Evolutionary conservation across 768 basidiomycete genomes (phyloP).

Genomic region (Leccinum barrowsii): DNA sequence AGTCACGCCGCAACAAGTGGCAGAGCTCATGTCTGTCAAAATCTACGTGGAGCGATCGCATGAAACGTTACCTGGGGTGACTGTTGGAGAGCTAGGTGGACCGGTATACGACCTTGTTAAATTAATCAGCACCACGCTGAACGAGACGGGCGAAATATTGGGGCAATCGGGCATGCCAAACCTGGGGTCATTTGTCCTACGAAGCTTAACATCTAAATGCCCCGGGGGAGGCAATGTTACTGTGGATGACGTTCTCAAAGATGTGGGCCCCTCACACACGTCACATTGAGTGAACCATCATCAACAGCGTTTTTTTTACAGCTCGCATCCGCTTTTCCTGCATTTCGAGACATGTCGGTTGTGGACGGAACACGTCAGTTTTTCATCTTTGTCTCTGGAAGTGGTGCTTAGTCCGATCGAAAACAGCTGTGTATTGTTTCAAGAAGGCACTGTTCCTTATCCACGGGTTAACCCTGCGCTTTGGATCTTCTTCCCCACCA

Average conservation of each 20-base stretch:
- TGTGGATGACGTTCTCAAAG: constrained; percentile 60
- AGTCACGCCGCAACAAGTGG: constrained; percentile 54
- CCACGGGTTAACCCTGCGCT: constrained; percentile 64
- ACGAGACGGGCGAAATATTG: constrained; percentile 70
- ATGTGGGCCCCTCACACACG: constrained; percentile 39
- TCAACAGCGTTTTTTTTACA: constrained; percentile 27
- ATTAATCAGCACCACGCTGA: constrained; percentile 58
- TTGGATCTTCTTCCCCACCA: constrained; percentile 49
- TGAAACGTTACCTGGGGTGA: constrained; percentile 62
- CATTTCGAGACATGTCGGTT: constrained; percentile 72
- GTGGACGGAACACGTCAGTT: constrained; percentile 59
- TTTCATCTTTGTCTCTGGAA: constrained; percentile 6
- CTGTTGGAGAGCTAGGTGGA: constrained; percentile 74
- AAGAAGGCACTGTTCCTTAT: constrained; percentile 87
- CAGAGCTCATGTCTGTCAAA: constrained; percentile 68
- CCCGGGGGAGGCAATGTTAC: constrained; percentile 31
- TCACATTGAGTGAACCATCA: constrained; percentile 3
- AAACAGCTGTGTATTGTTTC: constrained; percentile 77
- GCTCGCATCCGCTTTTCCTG: constrained; percentile 76
- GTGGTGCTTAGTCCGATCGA: background rate
- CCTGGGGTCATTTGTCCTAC: constrained; percentile 73
- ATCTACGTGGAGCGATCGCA: constrained; percentile 71
- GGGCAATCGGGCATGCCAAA: constrained; percentile 57
- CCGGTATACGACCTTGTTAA: constrained; percentile 70
- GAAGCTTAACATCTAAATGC: constrained; percentile 50